These are phyloP conservation scores for Tulasnella sp. DNA, from an alignment of 768 basidiomycete species.

Conservation along the genomic window DNA sequence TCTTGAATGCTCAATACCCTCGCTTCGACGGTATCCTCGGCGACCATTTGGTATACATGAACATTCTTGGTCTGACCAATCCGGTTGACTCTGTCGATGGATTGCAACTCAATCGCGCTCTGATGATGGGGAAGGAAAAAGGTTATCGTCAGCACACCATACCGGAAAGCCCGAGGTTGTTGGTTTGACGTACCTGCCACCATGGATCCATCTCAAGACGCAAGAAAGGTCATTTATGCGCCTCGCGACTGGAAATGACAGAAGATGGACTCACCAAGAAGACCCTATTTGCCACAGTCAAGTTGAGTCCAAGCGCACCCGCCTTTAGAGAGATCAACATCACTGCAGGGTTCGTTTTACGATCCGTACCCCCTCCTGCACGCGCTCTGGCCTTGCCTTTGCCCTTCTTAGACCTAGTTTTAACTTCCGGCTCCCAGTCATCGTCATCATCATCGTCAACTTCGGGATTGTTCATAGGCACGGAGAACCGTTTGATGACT, in stretches of 20 bases:
- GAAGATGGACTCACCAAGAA: conserved; percentile 29
- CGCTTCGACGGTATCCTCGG: conserved; percentile 79
- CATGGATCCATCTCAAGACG: conserved; percentile 19
- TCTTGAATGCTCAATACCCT: conserved; percentile 86
- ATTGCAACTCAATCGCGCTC: conserved; percentile 17
- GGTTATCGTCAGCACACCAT: not conserved
- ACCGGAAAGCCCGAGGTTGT: not conserved
- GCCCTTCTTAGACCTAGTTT: conserved; percentile 10
- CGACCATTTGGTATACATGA: conserved; percentile 81
- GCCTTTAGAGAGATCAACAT: conserved; percentile 82
- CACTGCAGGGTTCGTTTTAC: conserved; percentile 43
- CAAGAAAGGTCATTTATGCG: conserved; percentile 9
- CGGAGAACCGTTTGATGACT: conserved; percentile 53
- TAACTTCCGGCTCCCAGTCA: conserved; percentile 7
- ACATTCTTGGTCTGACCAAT: conserved; percentile 69
- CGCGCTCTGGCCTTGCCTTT: conserved; percentile 13
- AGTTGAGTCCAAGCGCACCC: conserved; percentile 77
- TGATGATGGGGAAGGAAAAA: not conserved
- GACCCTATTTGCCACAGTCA: conserved; percentile 80
- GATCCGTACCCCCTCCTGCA: not conserved
- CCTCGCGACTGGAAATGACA: too few species aligned
- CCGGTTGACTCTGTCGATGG: conserved; percentile 44
- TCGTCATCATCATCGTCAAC: conserved; percentile 15
- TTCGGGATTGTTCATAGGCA: conserved; percentile 23
- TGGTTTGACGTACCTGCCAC: conserved; percentile 11